Base-by-base conservation (phyloP, 73 alveolate genomes). In the Paramecium primaurelia region DNA sequence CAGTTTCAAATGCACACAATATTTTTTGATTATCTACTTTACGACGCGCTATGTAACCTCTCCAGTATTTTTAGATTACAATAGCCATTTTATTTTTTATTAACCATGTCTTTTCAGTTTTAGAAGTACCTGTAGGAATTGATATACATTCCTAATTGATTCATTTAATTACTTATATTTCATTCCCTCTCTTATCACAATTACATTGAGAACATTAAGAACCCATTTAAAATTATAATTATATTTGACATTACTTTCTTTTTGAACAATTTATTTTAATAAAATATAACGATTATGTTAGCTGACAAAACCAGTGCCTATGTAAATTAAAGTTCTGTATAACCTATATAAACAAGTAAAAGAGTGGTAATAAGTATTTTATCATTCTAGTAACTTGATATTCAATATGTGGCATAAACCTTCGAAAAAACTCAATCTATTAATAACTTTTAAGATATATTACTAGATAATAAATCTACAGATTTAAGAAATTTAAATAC, bases 241-340 rank as follows among this genome's bases (percentile, higher is more conserved):
- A 54, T 54, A 54, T 54, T 54, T 54, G 32, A 54, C 69, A 54
- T 54, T 54, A 18, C 69, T 54, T 54, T 54, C 69, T 1, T 54
- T 47, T 54, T 54, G 69, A 54, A 54, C 69, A 16, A 54, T 54
- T 54, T 54, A 54, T 54, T 54, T 51, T 54, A 54, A 54, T 54
- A 54, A 54, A 54, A 54, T 54, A 54, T 54, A 54, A 54, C 69
- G 69, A 54, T 54, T 32, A 80, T 80, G 91, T 49, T 80, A 28
- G 71, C 71, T 25, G 91, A 80, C 58, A 80, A 36, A 80, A 80
- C 91, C 18, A 80, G 58, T 80, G 58, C 77, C 22, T 80, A 80
- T 80, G 32, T 54, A 4, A 54, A 54, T 18, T 18, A 54, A 54
- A 54, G 69, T 18, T 54, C 69, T 54, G 32, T 32, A 14, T 54